Conservation (phyloP, 2,329 filamentous ascomycete species). For the Bipolaris cookei region DNA sequence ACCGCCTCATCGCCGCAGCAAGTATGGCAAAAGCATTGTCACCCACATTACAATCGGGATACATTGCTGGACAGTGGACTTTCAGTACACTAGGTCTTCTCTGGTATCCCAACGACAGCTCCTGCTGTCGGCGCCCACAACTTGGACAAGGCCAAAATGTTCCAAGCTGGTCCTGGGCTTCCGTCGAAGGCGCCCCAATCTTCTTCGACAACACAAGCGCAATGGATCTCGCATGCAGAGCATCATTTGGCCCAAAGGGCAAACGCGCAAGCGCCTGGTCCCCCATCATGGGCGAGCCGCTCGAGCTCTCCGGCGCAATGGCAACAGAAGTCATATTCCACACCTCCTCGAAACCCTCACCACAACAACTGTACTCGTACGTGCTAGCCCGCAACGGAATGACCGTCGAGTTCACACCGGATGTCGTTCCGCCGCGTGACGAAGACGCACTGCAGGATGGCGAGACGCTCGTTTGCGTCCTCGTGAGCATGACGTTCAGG, state of each 20-base stretch:
- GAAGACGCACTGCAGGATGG: slow-evolving; percentile 37
- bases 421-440: slow-evolving; percentile 35
- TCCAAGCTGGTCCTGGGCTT: slow-evolving; percentile 49
- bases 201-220: slow-evolving; percentile 46
- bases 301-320: slow-evolving; percentile 46
- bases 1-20: slow-evolving; percentile 41
- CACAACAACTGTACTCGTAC: slow-evolving; percentile 25
- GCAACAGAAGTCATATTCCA: slow-evolving; percentile 40
- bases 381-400: slow-evolving; percentile 37
- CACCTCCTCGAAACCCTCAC: slow-evolving; percentile 7
- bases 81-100: slow-evolving; percentile 44
- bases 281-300: slow-evolving; percentile 36
- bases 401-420: slow-evolving; percentile 43
- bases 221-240: slow-evolving; percentile 46
- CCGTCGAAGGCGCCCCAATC: slow-evolving; percentile 44
- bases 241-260: slow-evolving; percentile 35
- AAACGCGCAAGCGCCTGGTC: slow-evolving; percentile 36
- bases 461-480: slow-evolving; percentile 41
- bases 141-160: slow-evolving; percentile 26
- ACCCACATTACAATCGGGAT: slow-evolving; percentile 36
- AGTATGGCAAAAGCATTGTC: slow-evolving; percentile 41
- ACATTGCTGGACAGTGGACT: slow-evolving; percentile 48
- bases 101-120: slow-evolving; percentile 45
- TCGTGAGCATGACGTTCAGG: slow-evolving; percentile 48
- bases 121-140: slow-evolving; percentile 34